A percentile compares a stretch with the other conserved stretches of the same genome.
Evolutionary conservation across 139 green algal genomes (phyloP).

Genomic region (Coccomyxa sp.): DNA sequence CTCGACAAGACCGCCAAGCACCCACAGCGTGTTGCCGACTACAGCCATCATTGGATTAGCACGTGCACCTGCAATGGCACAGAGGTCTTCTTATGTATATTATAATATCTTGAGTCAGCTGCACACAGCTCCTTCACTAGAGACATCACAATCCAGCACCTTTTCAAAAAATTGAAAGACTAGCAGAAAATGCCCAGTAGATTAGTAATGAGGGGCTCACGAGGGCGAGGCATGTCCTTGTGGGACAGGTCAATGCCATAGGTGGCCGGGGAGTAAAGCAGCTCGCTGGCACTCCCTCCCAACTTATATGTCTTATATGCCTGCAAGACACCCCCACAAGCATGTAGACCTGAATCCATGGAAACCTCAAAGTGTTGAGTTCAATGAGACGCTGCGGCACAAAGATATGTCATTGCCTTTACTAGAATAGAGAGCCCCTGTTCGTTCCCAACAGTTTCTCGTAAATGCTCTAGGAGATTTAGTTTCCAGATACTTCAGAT

Average conservation of each 20-base stretch:
- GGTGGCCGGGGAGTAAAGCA: slow-evolving; percentile 86
- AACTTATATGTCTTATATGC: slow-evolving; percentile 78
- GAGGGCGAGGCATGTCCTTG: slow-evolving; percentile 69
- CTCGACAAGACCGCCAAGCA: slow-evolving; percentile 91
- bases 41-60: slow-evolving; percentile 50
- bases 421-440: background rate
- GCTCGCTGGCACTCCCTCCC: slow-evolving; percentile 73
- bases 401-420: too few species aligned
- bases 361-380: background rate
- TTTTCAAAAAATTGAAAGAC: background rate
- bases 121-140: background rate
- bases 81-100: background rate
- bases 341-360: background rate
- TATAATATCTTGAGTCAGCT: background rate
- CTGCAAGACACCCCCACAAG: slow-evolving; percentile 7
- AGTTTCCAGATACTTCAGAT: too few species aligned
- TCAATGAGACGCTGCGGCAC: background rate
- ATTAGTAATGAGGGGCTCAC: too few species aligned
- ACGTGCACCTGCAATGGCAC: slow-evolving; percentile 34
- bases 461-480: background rate
- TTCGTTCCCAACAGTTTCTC: background rate
- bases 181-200: too few species aligned
- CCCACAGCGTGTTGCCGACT: slow-evolving; percentile 75
- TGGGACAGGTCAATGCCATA: slow-evolving; percentile 74
- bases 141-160: background rate